These are phyloP conservation scores for Metarhizium brunneum DNA, from an alignment of 2,329 filamentous ascomycete species.

Conservation along the genomic window DNA sequence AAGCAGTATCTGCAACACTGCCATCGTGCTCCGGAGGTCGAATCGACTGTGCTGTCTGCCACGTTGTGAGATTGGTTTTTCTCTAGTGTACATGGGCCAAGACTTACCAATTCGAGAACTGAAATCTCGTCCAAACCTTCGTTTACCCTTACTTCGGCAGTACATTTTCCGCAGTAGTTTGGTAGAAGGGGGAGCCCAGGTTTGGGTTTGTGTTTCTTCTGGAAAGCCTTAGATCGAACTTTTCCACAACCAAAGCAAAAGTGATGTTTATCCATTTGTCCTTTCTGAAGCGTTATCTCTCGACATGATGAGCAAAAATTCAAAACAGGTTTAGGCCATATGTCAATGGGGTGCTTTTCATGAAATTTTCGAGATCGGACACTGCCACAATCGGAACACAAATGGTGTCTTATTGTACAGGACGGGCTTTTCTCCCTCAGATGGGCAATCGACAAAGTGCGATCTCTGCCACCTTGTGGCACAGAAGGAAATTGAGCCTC, in stretches of 20 bases:
- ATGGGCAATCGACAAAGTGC: background rate
- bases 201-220: conserved; percentile 10
- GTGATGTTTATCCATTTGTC: conserved; percentile 19
- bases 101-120: conserved; percentile 14
- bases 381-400: conserved; percentile 27
- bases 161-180: conserved; percentile 24
- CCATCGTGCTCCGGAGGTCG: background rate
- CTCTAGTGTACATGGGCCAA: background rate
- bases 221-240: conserved; percentile 16
- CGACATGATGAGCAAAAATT: conserved; percentile 28
- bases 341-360: conserved; percentile 19
- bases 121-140: conserved; percentile 18
- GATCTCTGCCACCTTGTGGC: background rate
- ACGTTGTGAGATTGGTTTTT: background rate
- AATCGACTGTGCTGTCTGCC: background rate
- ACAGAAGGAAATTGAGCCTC: background rate
- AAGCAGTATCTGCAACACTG: background rate
- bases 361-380: conserved; percentile 26
- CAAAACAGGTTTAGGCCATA: conserved; percentile 14
- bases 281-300: conserved; percentile 13
- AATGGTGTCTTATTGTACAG: conserved; percentile 16
- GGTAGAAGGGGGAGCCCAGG: conserved; percentile 17
- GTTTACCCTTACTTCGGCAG: conserved; percentile 12
- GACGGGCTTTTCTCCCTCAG: conserved; percentile 12
- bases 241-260: conserved; percentile 30